Evolutionary conservation across 1,284 basidiomycete species (phyloP).

Genomic region (Apiotrichum montevideense): DNA sequence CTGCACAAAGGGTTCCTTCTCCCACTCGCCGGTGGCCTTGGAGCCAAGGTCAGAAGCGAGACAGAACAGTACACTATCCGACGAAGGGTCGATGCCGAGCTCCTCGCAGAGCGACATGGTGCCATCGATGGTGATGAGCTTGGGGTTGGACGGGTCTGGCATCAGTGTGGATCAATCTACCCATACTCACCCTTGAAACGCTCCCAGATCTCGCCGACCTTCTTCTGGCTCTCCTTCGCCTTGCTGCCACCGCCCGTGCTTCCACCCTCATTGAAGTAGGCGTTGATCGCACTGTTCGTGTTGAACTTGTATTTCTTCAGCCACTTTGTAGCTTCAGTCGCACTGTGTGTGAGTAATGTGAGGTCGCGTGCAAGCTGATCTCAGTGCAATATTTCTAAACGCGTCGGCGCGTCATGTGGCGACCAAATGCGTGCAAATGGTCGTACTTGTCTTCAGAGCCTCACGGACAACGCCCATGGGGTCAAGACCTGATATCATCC

Average conservation of each 20-base stretch:
- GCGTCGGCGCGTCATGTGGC: too few relatives aligned
- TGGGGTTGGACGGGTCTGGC: slow-evolving; percentile 36
- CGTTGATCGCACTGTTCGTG: slow-evolving; percentile 36
- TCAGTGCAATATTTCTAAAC: too few relatives aligned
- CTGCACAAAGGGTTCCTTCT: slow-evolving; percentile 65
- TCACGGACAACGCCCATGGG: too few relatives aligned
- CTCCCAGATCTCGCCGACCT: slow-evolving; percentile 46
- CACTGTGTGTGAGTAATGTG: slow-evolving; percentile 13
- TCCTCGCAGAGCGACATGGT: slow-evolving; percentile 44
- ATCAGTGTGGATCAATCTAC: background rate
- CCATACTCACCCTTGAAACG: slow-evolving; percentile 40
- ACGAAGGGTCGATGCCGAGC: slow-evolving; percentile 43
- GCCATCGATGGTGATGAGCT: slow-evolving; percentile 46
- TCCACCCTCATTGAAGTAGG: slow-evolving; percentile 30
- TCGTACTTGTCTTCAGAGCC: too few relatives aligned
- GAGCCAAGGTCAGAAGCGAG: slow-evolving; percentile 46
- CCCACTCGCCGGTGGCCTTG: slow-evolving; percentile 63
- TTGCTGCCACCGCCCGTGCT: slow-evolving; percentile 19
- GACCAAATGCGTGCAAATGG: too few relatives aligned
- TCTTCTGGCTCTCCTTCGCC: slow-evolving; percentile 32
- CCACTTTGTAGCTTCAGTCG: slow-evolving; percentile 33
- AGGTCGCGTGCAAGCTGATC: background rate
- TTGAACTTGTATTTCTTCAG: slow-evolving; percentile 44
- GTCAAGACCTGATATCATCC: background rate
- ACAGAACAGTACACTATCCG: slow-evolving; percentile 46